Base-by-base conservation (phyloP, 2,329 filamentous ascomycete species). In the Trichophyton verrucosum region DNA sequence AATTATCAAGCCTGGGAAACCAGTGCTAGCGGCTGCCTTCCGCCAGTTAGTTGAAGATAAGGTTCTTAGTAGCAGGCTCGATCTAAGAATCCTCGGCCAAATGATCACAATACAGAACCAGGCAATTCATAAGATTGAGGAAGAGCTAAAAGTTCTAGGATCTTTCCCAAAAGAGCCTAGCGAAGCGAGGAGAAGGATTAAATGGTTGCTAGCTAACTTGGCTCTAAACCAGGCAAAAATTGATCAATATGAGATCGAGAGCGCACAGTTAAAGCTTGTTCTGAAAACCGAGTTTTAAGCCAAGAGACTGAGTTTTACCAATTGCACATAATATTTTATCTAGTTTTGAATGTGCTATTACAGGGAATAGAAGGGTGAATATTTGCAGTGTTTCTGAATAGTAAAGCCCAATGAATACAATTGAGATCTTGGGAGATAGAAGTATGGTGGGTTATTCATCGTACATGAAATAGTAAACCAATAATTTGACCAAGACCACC, bases 1-100 rank as follows among this genome's bases (percentile, higher is more conserved):
- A 61, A 79, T 79, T 36, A 88, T 97, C 71, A 85, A 81, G 60
- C 87, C 90, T 0, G 91, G 91, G 22, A 90, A 89, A 69, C 91
- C 92, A 0, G 87, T 97, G 27, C 95, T 92, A 73, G 84, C 86
- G 61, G 85, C 91, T 1, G 91, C 91, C 0, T 97, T 97, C 75
- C 80, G 81, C 62, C 78, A 82, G 42, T 76, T 96, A 42, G 81
- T 85, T 0, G 76, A 82, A 53, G 91, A 96, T 70, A 78, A 80
- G 5, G 89, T 90, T 0, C 78, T 96, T 47, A 80, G 81, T 47
- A 86, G 87, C 40, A 83, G 86, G 65, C 82, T 96, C 72, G 86
- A 90, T 68, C 76, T 95, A 9, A 82, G 83, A 0, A 78, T 91
- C 17, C 68, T 95, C 22, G 80, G 78, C 0, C 86, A 92, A 70